Conservation (phyloP, 441 rosid species). For the Breynia disticha region DNA sequence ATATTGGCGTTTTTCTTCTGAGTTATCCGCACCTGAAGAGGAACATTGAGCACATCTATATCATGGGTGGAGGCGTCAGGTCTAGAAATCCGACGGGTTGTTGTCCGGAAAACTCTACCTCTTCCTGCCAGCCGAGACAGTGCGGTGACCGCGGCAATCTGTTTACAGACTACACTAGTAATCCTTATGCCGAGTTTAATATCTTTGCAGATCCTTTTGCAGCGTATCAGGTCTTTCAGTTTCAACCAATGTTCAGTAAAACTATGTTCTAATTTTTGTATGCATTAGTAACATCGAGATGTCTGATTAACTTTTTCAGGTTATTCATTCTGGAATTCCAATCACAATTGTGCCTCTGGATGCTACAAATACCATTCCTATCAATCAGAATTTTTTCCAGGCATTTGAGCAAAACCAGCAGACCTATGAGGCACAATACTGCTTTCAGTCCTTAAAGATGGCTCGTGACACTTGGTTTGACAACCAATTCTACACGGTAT, state of each 20-base stretch:
- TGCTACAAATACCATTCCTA: slow-evolving; percentile 82
- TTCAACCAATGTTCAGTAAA: not conserved
- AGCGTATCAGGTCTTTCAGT: slow-evolving; percentile 52
- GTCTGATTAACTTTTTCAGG: slow-evolving; percentile 31
- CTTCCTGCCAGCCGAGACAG: slow-evolving; percentile 39
- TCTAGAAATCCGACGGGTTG: slow-evolving; percentile 51
- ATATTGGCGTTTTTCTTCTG: slow-evolving; percentile 69
- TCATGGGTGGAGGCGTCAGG: slow-evolving; percentile 85
- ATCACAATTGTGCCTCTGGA: slow-evolving; percentile 77
- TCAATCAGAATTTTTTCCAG: slow-evolving; percentile 40
- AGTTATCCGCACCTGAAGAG: slow-evolving; percentile 60
- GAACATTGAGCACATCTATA: slow-evolving; percentile 58
- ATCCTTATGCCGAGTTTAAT: slow-evolving; percentile 89
- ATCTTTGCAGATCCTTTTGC: slow-evolving; percentile 81
- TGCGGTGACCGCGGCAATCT: slow-evolving; percentile 66
- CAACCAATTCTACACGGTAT: slow-evolving; percentile 47
- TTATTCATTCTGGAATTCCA: slow-evolving; percentile 79
- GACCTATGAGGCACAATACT: slow-evolving; percentile 74
- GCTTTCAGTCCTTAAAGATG: slow-evolving; percentile 64
- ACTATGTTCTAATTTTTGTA: not conserved
- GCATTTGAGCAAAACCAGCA: slow-evolving; percentile 45
- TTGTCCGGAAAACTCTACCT: slow-evolving; percentile 36
- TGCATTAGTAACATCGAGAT: not conserved
- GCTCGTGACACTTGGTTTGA: slow-evolving; percentile 61
- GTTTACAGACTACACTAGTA: slow-evolving; percentile 47